Conservation (phyloP, 805 yeast species). For the Phaffomyces antillensis region DNA sequence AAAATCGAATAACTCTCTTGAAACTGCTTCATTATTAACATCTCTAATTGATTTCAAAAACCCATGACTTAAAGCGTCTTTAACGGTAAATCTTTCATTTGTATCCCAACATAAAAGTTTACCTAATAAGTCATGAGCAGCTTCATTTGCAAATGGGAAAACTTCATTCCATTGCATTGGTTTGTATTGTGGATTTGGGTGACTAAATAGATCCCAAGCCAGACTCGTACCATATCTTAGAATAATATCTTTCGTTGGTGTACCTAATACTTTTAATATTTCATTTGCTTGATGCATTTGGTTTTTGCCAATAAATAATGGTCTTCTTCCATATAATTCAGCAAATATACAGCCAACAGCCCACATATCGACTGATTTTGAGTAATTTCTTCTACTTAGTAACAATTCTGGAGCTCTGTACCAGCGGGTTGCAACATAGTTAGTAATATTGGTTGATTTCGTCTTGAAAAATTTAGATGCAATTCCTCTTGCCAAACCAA, state of each 20-base stretch:
- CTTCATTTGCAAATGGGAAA: conserved; percentile 54
- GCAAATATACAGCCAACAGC: conserved; percentile 87
- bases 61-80: conserved; percentile 48
- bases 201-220: conserved; percentile 40
- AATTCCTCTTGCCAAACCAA: conserved; percentile 85
- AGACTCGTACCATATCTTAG: conserved; percentile 36
- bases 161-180: conserved; percentile 42
- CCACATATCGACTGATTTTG: conserved; percentile 83
- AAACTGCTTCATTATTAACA: conserved; percentile 46
- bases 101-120: conserved; percentile 62
- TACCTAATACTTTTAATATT: conserved; percentile 64
- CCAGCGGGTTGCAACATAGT: conserved; percentile 93
- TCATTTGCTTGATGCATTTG: conserved; percentile 64
- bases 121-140: conserved; percentile 47
- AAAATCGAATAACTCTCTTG: conserved; percentile 50
- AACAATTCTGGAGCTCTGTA: conserved; percentile 91
- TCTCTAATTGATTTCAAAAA: conserved; percentile 51
- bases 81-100: conserved; percentile 44
- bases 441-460: conserved; percentile 48
- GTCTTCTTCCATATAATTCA: conserved; percentile 74
- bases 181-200: conserved; percentile 36
- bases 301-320: conserved; percentile 72
- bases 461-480: conserved; percentile 29
- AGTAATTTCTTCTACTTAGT: conserved; percentile 49
- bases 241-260: conserved; percentile 49